phyloP scores from a whole-genome alignment of 345 rosid genomes.

The Salix suchowensis region DNA sequence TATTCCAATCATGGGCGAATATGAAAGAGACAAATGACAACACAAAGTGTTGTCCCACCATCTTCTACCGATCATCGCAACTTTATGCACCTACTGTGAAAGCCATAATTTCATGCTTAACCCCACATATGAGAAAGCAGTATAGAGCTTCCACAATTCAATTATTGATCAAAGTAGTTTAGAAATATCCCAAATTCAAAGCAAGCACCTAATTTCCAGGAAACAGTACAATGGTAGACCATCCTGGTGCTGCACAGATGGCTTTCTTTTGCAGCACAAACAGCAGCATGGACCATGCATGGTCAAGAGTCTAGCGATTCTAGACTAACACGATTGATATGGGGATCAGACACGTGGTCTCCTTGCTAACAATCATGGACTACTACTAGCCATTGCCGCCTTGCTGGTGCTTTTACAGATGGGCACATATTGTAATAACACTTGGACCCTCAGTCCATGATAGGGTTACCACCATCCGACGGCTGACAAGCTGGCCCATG shows the following conservation, averaged over 20 bases:
- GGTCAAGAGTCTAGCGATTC: neutral
- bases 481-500: neutral
- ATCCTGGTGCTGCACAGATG: conserved; percentile 26
- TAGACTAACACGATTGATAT: neutral
- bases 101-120: neutral
- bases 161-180: neutral
- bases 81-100: neutral
- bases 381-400: neutral
- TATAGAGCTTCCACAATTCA: neutral
- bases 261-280: conserved; percentile 1
- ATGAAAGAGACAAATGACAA: conserved; percentile 9
- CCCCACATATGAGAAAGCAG: neutral
- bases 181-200: neutral
- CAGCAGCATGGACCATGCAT: neutral
- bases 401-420: conserved; percentile 6
- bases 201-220: conserved; percentile 9
- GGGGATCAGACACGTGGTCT: neutral
- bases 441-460: neutral
- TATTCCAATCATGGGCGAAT: neutral
- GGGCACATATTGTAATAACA: neutral
- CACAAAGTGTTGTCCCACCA: neutral
- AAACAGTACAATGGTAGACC: neutral
- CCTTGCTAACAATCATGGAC: neutral
- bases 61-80: neutral
- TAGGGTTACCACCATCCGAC: neutral